phyloP scores from a whole-genome alignment of 768 basidiomycete genomes.

The Hysterangium stoloniferum region DNA sequence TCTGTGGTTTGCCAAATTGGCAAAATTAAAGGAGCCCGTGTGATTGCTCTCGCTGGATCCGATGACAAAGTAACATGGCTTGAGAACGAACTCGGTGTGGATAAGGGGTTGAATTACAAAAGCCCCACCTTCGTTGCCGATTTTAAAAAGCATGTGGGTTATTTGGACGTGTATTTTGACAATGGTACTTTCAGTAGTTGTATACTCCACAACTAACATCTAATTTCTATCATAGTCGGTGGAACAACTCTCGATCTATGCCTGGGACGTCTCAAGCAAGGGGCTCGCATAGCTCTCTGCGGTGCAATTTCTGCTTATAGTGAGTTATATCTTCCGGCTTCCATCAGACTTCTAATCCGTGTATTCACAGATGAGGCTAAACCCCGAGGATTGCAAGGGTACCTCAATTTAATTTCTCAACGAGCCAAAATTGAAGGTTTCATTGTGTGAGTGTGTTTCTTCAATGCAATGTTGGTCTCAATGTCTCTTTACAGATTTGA shows the following conservation, averaged over 20 bases:
- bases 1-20: conserved; percentile 77
- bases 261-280: conserved; percentile 63
- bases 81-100: conserved; percentile 74
- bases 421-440: conserved; percentile 82
- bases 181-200: conserved; percentile 43
- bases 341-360: background rate
- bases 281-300: conserved; percentile 74
- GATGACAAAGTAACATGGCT: conserved; percentile 82
- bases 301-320: conserved; percentile 86
- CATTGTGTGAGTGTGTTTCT: conserved; percentile 66
- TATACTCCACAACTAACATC: background rate
- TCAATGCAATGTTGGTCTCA: background rate
- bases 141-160: conserved; percentile 63
- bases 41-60: conserved; percentile 83
- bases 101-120: conserved; percentile 86
- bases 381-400: conserved; percentile 61
- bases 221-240: conserved; percentile 21
- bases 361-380: conserved; percentile 39
- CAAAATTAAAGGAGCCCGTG: conserved; percentile 68
- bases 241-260: conserved; percentile 78
- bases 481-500: conserved; percentile 47
- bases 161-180: conserved; percentile 80
- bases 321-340: conserved; percentile 27
- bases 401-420: conserved; percentile 62
- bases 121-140: conserved; percentile 59